Conservation (phyloP, 2,329 filamentous ascomycete species). For the Fusarium multiceps region DNA sequence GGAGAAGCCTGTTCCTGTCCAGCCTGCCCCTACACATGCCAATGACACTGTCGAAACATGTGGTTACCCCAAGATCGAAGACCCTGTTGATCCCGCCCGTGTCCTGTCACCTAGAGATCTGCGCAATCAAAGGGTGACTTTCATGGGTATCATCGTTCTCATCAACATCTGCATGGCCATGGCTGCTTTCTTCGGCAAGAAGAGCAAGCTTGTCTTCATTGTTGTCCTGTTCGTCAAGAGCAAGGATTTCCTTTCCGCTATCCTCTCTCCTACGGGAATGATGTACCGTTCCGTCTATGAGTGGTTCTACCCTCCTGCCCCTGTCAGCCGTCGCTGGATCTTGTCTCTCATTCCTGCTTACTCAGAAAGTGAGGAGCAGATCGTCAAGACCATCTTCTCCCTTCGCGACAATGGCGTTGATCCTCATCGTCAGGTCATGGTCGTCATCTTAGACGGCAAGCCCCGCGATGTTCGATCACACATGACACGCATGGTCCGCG, state of each 20-base stretch:
- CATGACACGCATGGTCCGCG: slow-evolving; percentile 31
- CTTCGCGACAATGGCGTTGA: slow-evolving; percentile 38
- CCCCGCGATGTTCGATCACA: slow-evolving; percentile 34
- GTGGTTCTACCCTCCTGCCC: slow-evolving; percentile 10
- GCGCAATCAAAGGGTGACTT: slow-evolving; percentile 29
- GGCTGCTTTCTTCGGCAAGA: slow-evolving; percentile 32
- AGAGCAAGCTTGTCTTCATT: slow-evolving; percentile 31
- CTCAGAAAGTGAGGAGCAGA: slow-evolving; percentile 42
- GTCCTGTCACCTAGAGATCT: slow-evolving; percentile 23
- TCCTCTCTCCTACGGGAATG: slow-evolving; percentile 31
- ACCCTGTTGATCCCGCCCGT: slow-evolving; percentile 33
- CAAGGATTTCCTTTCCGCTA: slow-evolving; percentile 37
- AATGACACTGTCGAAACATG: slow-evolving; percentile 29
- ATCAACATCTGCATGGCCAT: slow-evolving; percentile 35
- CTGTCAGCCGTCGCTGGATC: slow-evolving; percentile 27
- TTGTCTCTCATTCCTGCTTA: slow-evolving; percentile 40
- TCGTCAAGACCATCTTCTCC: slow-evolving; percentile 41
- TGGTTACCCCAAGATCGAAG: slow-evolving; percentile 30
- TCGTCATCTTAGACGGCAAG: slow-evolving; percentile 35
- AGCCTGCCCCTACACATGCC: neutral
- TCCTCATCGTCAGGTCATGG: slow-evolving; percentile 41
- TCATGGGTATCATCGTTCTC: slow-evolving; percentile 28
- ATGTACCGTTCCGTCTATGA: slow-evolving; percentile 1
- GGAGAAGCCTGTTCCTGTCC: neutral
- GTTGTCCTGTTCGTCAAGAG: slow-evolving; percentile 38